Conservation (phyloP, 768 basidiomycete species). For the Calocybe indica region DNA sequence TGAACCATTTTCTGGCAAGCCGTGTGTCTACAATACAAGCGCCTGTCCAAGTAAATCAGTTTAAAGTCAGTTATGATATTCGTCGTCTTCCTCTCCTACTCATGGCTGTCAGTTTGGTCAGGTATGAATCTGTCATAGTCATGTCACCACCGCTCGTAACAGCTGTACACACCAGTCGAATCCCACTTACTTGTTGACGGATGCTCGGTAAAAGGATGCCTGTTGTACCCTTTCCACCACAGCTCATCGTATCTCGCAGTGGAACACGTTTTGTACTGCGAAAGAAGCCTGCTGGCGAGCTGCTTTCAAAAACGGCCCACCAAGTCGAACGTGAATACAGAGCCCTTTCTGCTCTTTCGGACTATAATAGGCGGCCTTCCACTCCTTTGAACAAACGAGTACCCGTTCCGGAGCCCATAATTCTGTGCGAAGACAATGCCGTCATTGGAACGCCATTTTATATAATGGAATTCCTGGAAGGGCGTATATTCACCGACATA, state of each 20-base stretch:
- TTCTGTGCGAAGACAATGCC: slow-evolving; percentile 70
- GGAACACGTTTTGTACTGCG: slow-evolving; percentile 74
- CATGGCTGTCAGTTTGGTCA: slow-evolving; percentile 65
- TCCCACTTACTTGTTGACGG: slow-evolving; percentile 91
- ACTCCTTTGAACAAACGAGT: slow-evolving; percentile 49
- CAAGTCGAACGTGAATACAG: slow-evolving; percentile 92
- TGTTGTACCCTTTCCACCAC: slow-evolving; percentile 15
- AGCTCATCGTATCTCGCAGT: slow-evolving; percentile 21
- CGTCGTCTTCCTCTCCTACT: neutral
- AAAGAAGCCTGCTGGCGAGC: slow-evolving; percentile 85
- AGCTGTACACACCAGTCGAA: slow-evolving; percentile 58
- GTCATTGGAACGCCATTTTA: slow-evolving; percentile 92
- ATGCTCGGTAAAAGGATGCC: slow-evolving; percentile 41
- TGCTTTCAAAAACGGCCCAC: slow-evolving; percentile 89
- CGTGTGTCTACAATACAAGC: slow-evolving; percentile 49
- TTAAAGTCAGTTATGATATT: slow-evolving; percentile 56
- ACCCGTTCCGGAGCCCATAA: slow-evolving; percentile 81
- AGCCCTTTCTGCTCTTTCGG: slow-evolving; percentile 71
- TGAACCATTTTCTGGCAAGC: slow-evolving; percentile 60
- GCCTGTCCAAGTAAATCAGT: slow-evolving; percentile 83
- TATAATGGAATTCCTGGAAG: slow-evolving; percentile 93
- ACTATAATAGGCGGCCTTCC: slow-evolving; percentile 55
- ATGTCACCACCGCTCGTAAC: neutral
- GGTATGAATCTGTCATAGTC: slow-evolving; percentile 35
- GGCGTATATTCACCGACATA: slow-evolving; percentile 87